phyloP scores from a whole-genome alignment of 345 rosid genomes.

The Reutealis trisperma region DNA sequence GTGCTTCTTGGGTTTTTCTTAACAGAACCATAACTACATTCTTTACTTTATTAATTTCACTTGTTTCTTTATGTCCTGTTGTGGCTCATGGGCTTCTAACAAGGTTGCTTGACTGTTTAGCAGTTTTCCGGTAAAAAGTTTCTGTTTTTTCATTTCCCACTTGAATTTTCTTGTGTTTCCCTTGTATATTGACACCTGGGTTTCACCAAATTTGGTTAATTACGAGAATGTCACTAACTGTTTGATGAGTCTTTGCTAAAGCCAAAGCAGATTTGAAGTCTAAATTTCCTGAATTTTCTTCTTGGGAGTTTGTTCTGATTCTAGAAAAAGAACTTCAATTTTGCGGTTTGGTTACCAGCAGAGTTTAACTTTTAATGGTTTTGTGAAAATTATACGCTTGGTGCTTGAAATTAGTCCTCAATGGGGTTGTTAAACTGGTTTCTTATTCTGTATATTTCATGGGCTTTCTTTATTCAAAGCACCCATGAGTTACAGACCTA shows the following conservation, averaged over 20 bases:
- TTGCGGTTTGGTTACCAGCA: conserved; percentile 16
- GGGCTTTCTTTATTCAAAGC: conserved; percentile 38
- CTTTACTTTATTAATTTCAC: conserved; percentile 29
- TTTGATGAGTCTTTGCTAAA: neutral
- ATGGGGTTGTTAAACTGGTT: conserved; percentile 44
- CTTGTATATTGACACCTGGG: conserved; percentile 10
- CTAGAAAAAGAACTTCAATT: neutral
- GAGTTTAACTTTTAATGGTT: conserved; percentile 16
- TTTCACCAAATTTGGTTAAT: conserved; percentile 11
- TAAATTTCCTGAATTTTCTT: conserved; percentile 13
- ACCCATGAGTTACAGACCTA: conserved; percentile 59
- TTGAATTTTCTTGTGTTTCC: neutral
- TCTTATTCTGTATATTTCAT: conserved; percentile 40
- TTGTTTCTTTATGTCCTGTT: conserved; percentile 18
- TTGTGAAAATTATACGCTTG: conserved; percentile 15
- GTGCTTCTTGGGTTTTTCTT: conserved; percentile 6
- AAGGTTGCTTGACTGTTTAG: neutral
- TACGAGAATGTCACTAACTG: neutral
- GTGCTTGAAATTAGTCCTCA: conserved; percentile 29
- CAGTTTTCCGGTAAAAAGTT: neutral
- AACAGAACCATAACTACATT: conserved; percentile 13
- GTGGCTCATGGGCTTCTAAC: neutral
- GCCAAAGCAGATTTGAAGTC: neutral
- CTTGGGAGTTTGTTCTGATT: neutral
- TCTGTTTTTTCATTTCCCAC: neutral